Evolutionary conservation across 192 early-diverging fungal species (phyloP), one percentile per base, ranked within the genome.

Genomic region (Coemansia sp.): DNA sequence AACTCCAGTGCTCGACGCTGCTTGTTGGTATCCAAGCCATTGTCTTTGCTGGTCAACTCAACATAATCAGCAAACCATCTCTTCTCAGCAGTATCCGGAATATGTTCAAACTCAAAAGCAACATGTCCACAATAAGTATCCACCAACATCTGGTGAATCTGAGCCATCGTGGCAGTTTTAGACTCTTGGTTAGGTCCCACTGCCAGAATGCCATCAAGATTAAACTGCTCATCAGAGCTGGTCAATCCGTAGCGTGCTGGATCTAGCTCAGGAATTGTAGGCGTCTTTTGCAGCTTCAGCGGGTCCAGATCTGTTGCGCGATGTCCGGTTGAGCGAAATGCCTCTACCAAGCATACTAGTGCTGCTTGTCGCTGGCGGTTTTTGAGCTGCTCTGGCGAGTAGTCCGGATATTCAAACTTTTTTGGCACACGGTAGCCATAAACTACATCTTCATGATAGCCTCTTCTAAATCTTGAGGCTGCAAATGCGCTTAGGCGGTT

Each of bases 51-150:
- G 2, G 69, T 42, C 70, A 74, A 54, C 79, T 98, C 96, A 36
- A 95, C 87, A 28, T 85, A 80, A 57, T 91, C 81, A 11, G 87
- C 87, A 61, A 91, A 91, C 94, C 94, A 98, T 62, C 91, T 74
- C 36, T 88, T 80, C 70, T 96, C 93, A 30, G 84, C 87, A 13
- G 84, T 78, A 55, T 89, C 88, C 0, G 94, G 93, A 41, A 96
- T 85, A 59, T 98, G 95, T 65, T 82, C 83, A 82, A 96, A 98
- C 81, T 98, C 95, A 66, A 91, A 96, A 11, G 93, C 95, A 53
- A 96, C 91, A 38, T 86, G 82, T 14, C 87, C 88, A 63, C 87
- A 88, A 60, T 92, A 92, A 2, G 80, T 80, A 33, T 79, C 71
- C 37, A 83, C 77, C 15, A 98, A 80, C 55, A 93, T 87, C 46